Base-by-base conservation (phyloP, 345 rosid species). In the Toxicodendron radicans region DNA sequence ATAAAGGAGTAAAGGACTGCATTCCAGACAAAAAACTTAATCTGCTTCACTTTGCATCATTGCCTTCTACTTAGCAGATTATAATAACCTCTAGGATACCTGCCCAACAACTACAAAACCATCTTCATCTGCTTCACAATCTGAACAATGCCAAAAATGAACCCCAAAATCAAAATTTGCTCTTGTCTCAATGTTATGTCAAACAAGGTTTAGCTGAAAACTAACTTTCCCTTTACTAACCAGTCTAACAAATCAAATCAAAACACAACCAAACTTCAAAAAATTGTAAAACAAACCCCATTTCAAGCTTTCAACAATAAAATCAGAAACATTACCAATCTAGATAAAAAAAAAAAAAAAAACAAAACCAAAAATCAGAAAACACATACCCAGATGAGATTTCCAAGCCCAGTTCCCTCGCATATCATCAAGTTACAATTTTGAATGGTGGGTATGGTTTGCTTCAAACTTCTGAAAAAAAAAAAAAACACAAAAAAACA, bases 371-470 rank as follows among this genome's bases (percentile, higher is more conserved):
- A 38, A 56, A 10, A 61, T 64, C 48, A 64, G 64, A 53, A 45
- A 20, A 59, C 66, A 64, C 38, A 41, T 35, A 83, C 85, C 83
- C 79, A 75, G 75, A 70, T 64, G 75, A 72, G 73, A 75, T 78
- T 72, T 73, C 79, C 66, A 51, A 56, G 82, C 56, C 21, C 2
- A n/a, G 60, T 45, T 64, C 41, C 73, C 70, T 52, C 57, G 30
- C 58, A 32, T 14, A 20, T 5, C 21, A 81, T 63, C 54, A 51
- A 77, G 58, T 24, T 71, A 62, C 35, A 75, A 61, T 33, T 60
- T n/a, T 24, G 45, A 71, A 76, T n/a, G n/a, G n/a, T 10, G 74
- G 59, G 30, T 60, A 59, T 17, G 54, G 30, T 60, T 64, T 20
- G 70, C 66, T 68, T 52, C 48, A 41, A 68, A 52, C 45, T 30